Evolutionary conservation across 441 rosid species (phyloP), one percentile per base, ranked within the genome.

Genomic region (Populus tomentosa): DNA sequence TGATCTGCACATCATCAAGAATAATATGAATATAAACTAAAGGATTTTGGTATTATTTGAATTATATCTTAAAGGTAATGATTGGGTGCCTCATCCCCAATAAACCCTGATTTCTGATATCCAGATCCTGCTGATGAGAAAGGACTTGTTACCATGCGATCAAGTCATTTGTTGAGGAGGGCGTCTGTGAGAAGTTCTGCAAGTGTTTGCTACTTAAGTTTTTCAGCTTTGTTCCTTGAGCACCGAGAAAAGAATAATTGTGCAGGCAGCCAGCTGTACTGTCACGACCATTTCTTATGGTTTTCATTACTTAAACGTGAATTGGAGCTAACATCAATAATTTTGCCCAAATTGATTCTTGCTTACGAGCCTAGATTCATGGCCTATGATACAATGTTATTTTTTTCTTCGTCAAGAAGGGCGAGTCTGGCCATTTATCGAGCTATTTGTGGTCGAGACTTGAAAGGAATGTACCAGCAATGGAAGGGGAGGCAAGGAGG

Each of bases 341-440:
- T 24, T 61, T 59, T 53, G 36, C n/a, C 21, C 61, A 10, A 63
- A n/a, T 38, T 21, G 62, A 40, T 70, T 68, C 78, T 26, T 77
- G n/a, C 32, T 13, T 64, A 71, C 32, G 21, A 62, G 20, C 80
- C 71, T 70, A 71, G 71, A 77, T 77, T 77, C 75, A 11, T 65
- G 75, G 53, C 74, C 59, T 6, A n/a, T 2, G 10, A 33, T 23
- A 14, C n/a, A 46, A 46, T 46, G 7, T 46, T 46, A 46, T 46
- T 46, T 14, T 46, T 4, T 46, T 46, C 7, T 4, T 46, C 56
- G 1, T 46, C 56, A 46, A 46, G 56, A 46, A 46, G 56, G 56
- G 7, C 56, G 7, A 46, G 56, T 0, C 56, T 46, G 20, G 56
- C 56, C 56, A 46, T 46, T 46, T 46, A 14, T 46, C 56, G 56